phyloP scores from a whole-genome alignment of 495 filamentous ascomycete genomes.

The Penicillium coffeae region DNA sequence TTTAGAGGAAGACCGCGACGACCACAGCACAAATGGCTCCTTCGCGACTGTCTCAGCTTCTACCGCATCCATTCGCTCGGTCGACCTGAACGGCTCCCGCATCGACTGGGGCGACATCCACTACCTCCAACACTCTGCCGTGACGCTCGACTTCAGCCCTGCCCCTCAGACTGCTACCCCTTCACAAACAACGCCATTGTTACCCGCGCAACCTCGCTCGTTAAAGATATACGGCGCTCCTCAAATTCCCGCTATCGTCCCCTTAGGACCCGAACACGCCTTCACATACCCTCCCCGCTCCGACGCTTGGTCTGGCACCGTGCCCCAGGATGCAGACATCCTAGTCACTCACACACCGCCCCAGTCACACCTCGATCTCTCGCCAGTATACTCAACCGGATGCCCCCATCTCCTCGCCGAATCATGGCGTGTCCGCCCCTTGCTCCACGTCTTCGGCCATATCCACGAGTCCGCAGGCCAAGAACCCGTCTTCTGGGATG shows the following conservation, averaged over 20 bases:
- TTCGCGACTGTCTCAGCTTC: constrained; percentile 37
- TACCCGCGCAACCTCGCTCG: constrained; percentile 25
- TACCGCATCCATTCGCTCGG: constrained; percentile 37
- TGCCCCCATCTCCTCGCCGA: constrained; percentile 73
- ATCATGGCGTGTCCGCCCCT: constrained; percentile 73
- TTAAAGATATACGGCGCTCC: constrained; percentile 61
- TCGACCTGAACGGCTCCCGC: constrained; percentile 30
- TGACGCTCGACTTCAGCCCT: constrained; percentile 45
- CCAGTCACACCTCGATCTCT: constrained; percentile 71
- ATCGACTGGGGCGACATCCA: constrained; percentile 57
- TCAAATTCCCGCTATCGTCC: constrained; percentile 54
- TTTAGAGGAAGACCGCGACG: constrained; percentile 36
- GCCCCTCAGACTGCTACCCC: constrained; percentile 2
- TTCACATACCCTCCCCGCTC: constrained; percentile 59
- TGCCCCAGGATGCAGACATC: constrained; percentile 75
- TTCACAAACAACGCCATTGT: constrained; percentile 12
- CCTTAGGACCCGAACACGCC: constrained; percentile 58
- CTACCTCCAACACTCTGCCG: constrained; percentile 61
- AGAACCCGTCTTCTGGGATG: constrained; percentile 73
- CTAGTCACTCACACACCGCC: constrained; percentile 77
- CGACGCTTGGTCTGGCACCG: constrained; percentile 60
- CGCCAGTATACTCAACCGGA: constrained; percentile 55
- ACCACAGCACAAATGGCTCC: constrained; percentile 4
- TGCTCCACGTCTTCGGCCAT: constrained; percentile 86
- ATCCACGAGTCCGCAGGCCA: constrained; percentile 64